A percentile compares a stretch with the other conserved stretches of the same genome.
Conservation (phyloP, 2,329 filamentous ascomycete genomes). For the Magnaporthiopsis incrustans region DNA sequence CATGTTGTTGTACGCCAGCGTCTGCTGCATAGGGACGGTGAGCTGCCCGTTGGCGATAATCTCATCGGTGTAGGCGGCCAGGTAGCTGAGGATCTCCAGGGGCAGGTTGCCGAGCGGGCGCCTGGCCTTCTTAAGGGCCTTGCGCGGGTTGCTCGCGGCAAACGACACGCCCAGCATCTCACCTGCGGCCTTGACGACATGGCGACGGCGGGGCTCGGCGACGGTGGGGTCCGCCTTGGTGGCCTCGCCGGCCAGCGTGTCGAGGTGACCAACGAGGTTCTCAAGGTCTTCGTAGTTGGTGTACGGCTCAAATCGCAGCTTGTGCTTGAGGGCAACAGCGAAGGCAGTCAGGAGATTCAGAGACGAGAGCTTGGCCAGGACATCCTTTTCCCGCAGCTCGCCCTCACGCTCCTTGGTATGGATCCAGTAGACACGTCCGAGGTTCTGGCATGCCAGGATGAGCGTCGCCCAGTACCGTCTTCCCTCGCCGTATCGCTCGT, state of each 20-base stretch:
- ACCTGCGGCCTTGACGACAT: conserved; percentile 44
- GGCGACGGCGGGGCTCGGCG: conserved; percentile 21
- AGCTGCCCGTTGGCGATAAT: conserved; percentile 42
- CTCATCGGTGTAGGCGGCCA: conserved; percentile 53
- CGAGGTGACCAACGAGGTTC: conserved; percentile 53
- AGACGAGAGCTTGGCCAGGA: conserved; percentile 57
- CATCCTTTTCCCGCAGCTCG: conserved; percentile 48
- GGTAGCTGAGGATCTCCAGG: conserved; percentile 60
- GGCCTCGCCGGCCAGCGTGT: conserved; percentile 53
- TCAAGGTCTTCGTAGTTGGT: conserved; percentile 60
- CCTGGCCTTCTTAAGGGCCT: conserved; percentile 57
- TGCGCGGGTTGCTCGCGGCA: conserved; percentile 61
- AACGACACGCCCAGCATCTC: conserved; percentile 62
- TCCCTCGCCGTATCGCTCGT: conserved; percentile 58
- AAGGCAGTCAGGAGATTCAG: conserved; percentile 65
- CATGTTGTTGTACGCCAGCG: conserved; percentile 39
- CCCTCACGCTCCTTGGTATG: conserved; percentile 59
- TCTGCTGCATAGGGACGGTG: conserved; percentile 40
- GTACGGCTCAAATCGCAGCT: conserved; percentile 65
- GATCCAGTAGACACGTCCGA: conserved; percentile 78
- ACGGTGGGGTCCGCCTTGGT: conserved; percentile 28
- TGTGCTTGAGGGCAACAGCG: conserved; percentile 62
- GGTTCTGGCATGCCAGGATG: conserved; percentile 53
- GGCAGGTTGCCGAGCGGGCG: conserved; percentile 65
- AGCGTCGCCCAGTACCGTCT: conserved; percentile 50